phyloP scores from a whole-genome alignment of 257 asterid genomes.

The Solanum pimpinellifolium region DNA sequence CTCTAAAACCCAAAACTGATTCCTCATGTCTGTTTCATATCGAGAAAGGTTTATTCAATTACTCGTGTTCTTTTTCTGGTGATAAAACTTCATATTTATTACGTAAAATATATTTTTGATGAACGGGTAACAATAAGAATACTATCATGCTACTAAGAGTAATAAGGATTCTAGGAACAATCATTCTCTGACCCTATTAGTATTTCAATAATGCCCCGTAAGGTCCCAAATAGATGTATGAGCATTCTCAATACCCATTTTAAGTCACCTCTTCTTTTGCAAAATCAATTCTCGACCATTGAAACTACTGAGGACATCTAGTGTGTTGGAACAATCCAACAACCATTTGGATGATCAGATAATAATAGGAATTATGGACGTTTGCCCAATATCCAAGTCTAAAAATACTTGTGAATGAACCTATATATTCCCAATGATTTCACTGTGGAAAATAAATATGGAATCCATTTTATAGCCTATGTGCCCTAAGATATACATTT shows the following conservation, averaged over 20 bases:
- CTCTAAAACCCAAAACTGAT: constrained; percentile 57
- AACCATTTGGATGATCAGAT: constrained; percentile 62
- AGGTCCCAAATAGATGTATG: constrained; percentile 93
- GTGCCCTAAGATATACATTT: constrained; percentile 86
- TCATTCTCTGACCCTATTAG: constrained; percentile 97
- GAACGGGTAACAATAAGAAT: constrained; percentile 57
- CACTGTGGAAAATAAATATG: constrained; percentile 45
- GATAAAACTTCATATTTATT: constrained; percentile 24
- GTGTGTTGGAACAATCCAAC: constrained; percentile 91
- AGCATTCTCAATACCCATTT: constrained; percentile 95
- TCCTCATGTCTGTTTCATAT: constrained; percentile 6
- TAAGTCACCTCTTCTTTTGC: constrained; percentile 86
- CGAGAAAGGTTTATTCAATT: constrained; percentile 30
- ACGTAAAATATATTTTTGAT: constrained; percentile 48
- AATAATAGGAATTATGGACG: constrained; percentile 58
- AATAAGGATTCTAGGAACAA: constrained; percentile 60
- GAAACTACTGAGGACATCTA: constrained; percentile 98
- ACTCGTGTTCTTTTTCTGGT: constrained; percentile 39
- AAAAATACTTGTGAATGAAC: constrained; percentile 67
- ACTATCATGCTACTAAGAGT: constrained; percentile 39
- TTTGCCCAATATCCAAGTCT: constrained; percentile 81
- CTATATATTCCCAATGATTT: constrained; percentile 80
- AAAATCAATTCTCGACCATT: constrained; percentile 84
- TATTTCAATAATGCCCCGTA: constrained; percentile 54
- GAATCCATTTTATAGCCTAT: constrained; percentile 73